Evolutionary conservation across 345 rosid genomes (phyloP), one percentile per base, ranked within the genome.

Genomic region (Passiflora organensis): DNA sequence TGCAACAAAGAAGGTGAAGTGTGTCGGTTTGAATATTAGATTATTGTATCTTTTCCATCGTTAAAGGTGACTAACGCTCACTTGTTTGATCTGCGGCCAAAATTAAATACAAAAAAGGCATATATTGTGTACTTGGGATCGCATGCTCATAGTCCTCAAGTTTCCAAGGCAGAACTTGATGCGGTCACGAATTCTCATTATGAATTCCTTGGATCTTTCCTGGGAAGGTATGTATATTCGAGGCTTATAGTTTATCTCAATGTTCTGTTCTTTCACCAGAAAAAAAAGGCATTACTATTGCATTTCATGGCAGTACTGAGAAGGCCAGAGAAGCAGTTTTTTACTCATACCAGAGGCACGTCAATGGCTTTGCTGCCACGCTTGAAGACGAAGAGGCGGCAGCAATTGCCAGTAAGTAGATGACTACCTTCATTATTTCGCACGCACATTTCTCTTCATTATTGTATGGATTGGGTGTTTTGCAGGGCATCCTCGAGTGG

Each of bases 311-410:
- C 78, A 89, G 89, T 43, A 63, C 58, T 17, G 83, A 75, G 14
- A 45, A 22, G 2, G 87, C 97, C 3, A 52, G 45, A 58, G 73
- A 80, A 5, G 75, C 82, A 20, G 82, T 91, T 25, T 80, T 82
- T 53, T 83, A 82, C 66, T 91, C 96, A 4, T 91, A 87, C 76
- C 72, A 77, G 14, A 78, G 75, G 43, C 77, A 91, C 68, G 83
- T 91, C 72, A 87, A 91, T 17, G 97, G 96, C 17, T 91, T 91
- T 12, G 80, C 96, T 37, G 95, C 97, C 1, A 59, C 57, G n/a
- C 70, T 91, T 2, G 80, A 80, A 1, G 86, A 83, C 1, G 70
- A 70, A 17, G 80, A 76, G 11, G 95, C 95, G 1, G 71, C 65
- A 32, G 37, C 60, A 44, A 66, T 89, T 46, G 80, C 91, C 21